A percentile compares a stretch with the other conserved stretches of the same genome.
phyloP scores from a whole-genome alignment of 257 asterid species.

The Echites panduratus region DNA sequence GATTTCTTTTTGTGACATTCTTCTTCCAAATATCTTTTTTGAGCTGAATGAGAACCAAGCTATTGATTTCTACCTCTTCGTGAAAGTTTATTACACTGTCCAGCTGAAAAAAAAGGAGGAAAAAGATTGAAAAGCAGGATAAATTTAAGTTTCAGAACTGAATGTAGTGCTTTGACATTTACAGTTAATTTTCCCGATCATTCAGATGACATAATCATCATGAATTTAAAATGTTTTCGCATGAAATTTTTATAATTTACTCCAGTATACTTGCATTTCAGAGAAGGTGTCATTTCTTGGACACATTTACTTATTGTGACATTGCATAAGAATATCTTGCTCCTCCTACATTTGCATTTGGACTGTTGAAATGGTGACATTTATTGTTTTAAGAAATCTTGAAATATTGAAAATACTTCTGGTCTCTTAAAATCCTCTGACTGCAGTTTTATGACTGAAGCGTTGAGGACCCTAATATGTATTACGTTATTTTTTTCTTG shows the following conservation, averaged over 20 bases:
- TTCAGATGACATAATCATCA: background rate
- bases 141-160: background rate
- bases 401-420: background rate
- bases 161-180: background rate
- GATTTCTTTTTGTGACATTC: background rate
- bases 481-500: constrained; percentile 4
- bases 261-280: background rate
- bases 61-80: background rate
- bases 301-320: background rate
- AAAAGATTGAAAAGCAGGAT: background rate
- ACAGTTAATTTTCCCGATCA: background rate
- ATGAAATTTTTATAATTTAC: background rate
- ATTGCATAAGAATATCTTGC: background rate
- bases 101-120: background rate
- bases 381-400: background rate
- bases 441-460: background rate
- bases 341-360: background rate
- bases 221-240: background rate
- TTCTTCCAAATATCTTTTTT: background rate
- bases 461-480: background rate
- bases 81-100: background rate
- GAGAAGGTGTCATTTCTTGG: background rate
- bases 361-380: background rate
- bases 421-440: background rate
- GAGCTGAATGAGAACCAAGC: background rate